These are phyloP conservation scores for Hypoxylon trugodes DNA, from an alignment of 495 filamentous ascomycete genomes.

Conservation along the genomic window DNA sequence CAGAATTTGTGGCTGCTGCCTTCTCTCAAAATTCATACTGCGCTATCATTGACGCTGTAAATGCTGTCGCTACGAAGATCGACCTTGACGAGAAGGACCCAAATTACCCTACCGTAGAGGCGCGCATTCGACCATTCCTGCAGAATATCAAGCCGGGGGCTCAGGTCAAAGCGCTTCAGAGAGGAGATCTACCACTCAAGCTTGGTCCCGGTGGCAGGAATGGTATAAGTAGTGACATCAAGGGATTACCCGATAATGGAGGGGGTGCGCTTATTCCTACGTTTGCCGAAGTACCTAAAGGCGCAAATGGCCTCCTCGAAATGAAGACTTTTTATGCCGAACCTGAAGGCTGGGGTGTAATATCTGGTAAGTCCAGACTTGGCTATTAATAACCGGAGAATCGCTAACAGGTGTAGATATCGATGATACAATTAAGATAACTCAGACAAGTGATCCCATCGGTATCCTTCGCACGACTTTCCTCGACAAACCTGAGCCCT, in stretches of 20 bases:
- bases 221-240: constrained; percentile 72
- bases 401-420: constrained; percentile 65
- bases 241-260: constrained; percentile 50
- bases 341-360: constrained; percentile 83
- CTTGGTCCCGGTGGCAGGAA: constrained; percentile 75
- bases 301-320: constrained; percentile 57
- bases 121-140: constrained; percentile 78
- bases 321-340: constrained; percentile 77
- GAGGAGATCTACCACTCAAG: constrained; percentile 59
- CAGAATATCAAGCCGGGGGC: constrained; percentile 76
- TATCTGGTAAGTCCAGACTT: constrained; percentile 66
- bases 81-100: constrained; percentile 71
- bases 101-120: constrained; percentile 69
- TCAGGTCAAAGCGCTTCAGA: constrained; percentile 62
- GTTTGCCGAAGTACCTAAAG: constrained; percentile 55
- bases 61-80: constrained; percentile 73
- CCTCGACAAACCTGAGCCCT: constrained; percentile 73
- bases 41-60: constrained; percentile 71
- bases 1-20: constrained; percentile 81
- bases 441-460: constrained; percentile 77
- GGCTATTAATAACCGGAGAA: background rate
- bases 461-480: constrained; percentile 88
- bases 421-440: constrained; percentile 95
- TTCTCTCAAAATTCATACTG: constrained; percentile 75
- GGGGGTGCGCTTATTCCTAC: constrained; percentile 52